phyloP scores from a whole-genome alignment of 768 basidiomycete species.

The Mycena albidolilacea region DNA sequence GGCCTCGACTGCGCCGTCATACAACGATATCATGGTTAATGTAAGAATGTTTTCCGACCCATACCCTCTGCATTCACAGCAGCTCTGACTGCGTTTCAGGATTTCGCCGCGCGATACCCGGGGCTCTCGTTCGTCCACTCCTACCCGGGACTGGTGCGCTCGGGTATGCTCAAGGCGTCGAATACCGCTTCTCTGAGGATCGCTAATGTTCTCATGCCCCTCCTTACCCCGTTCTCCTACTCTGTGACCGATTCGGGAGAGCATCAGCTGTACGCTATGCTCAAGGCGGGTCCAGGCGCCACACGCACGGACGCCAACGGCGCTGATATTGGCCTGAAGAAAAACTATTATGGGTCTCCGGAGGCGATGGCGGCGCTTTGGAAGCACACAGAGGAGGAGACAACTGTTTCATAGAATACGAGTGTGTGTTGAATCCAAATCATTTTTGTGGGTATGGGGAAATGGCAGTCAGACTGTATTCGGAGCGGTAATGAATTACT shows the following conservation, averaged over 20 bases:
- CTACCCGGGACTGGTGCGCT: constrained; percentile 40
- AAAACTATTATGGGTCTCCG: background rate
- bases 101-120: constrained; percentile 50
- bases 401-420: background rate
- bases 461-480: no score
- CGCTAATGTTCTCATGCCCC: background rate
- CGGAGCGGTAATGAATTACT: no score
- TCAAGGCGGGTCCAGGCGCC: constrained; percentile 19
- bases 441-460: no score
- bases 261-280: constrained; percentile 20
- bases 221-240: constrained; percentile 4
- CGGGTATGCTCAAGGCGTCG: constrained; percentile 8
- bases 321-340: constrained; percentile 9
- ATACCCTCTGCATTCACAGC: background rate
- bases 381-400: constrained; percentile 26
- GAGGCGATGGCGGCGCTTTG: constrained; percentile 24
- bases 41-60: constrained; percentile 41
- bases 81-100: constrained; percentile 37
- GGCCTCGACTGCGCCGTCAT: constrained; percentile 54
- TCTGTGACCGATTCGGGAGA: constrained; percentile 17
- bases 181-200: background rate
- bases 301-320: background rate
- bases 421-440: no score
- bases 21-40: constrained; percentile 69
- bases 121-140: constrained; percentile 54